Evolutionary conservation across 78 protist genomes (phyloP).

Genomic region (Dictyostelium citrinum): DNA sequence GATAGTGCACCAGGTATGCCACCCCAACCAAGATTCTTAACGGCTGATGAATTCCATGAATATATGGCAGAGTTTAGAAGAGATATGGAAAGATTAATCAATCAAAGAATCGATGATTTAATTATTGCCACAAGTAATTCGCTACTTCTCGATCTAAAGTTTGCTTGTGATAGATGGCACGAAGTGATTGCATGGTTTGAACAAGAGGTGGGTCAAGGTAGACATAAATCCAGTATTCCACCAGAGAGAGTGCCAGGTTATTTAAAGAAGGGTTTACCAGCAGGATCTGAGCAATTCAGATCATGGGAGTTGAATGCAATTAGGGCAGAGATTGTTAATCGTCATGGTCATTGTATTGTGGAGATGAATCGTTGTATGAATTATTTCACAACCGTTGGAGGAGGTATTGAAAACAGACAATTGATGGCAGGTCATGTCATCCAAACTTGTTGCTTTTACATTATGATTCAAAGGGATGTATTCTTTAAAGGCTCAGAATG

Average conservation of each 20-base stretch:
- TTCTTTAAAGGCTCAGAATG: neutral
- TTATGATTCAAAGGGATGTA: neutral
- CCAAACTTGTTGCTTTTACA: neutral
- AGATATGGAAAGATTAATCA: neutral
- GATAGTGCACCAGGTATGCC: neutral
- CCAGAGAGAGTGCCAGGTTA: neutral
- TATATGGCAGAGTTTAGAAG: neutral
- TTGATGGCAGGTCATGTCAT: neutral
- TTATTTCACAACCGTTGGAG: neutral
- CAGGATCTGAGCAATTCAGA: neutral
- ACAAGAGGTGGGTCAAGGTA: neutral
- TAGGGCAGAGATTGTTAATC: neutral
- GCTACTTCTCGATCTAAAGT: neutral
- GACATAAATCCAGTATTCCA: neutral
- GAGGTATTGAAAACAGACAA: neutral
- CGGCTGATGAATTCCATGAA: neutral
- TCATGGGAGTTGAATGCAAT: neutral
- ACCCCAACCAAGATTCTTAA: neutral
- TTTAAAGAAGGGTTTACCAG: neutral
- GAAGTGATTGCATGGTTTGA: neutral
- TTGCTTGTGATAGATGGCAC: neutral
- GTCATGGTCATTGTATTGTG: neutral
- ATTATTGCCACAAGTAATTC: neutral
- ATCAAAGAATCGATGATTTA: neutral
- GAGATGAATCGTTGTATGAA: constrained; percentile 1